Base-by-base conservation (phyloP, 192 early-diverging fungal species). In the Backusella westeae region DNA sequence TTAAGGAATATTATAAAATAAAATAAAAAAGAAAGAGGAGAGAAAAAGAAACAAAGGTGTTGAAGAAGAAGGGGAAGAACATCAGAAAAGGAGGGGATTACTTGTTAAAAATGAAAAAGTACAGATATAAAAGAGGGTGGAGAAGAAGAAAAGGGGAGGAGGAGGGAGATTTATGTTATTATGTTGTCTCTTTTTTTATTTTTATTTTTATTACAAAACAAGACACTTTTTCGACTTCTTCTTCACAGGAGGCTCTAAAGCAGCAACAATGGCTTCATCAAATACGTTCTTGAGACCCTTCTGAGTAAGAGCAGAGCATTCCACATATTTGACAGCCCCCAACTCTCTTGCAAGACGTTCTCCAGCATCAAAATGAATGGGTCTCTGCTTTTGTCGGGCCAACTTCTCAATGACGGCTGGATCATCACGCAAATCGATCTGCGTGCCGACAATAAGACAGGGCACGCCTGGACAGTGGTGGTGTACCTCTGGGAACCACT, bases 391-490 rank as follows among this genome's bases (percentile, higher is more conserved):
- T 80, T 94, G 91, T 78, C 90, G 88, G 5, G 89, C 87, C 42
- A 98, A 87, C 82, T 94, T 94, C 71, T 93, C 92, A 74, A 95
- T 82, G 1, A 91, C 89, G 6, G 83, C 85, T n/a, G 88, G 80
- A 84, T 97, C 95, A 71, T 96, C 93, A 34, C 95, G 89, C 81
- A 96, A 87, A 93, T 98, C 96, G 63, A 96, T 86, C 44, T 90
- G 86, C 1, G 96, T 97, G 32, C 96, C 96, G 34, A 98, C 96
- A 85, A 98, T 92, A 80, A 98, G 81, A 80, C 94, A 97, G 65
- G 96, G 94, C 32, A 98, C 96, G 59, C 94, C 95, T 9, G 96
- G 96, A 87, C 95, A 97, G 83, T 97, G 96, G 78, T 98, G 96
- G 72, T 93, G 93, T 46, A 97, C 94, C 87, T 98, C 96, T 17